Conservation (phyloP, 257 asterid species). For the Fraxinus anomala region DNA sequence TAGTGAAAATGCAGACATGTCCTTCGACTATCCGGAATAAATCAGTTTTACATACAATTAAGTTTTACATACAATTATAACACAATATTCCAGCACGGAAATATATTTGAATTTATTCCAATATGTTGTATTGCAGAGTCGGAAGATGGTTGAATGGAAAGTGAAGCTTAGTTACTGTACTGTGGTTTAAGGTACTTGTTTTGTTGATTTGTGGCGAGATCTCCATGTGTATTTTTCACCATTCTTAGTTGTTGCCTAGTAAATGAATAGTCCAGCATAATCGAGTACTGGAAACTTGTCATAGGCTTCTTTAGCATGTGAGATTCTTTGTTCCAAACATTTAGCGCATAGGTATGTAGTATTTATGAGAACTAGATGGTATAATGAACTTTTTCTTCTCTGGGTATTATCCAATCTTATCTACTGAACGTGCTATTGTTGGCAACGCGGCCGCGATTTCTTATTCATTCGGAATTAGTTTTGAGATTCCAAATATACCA, state of each 20-base stretch:
- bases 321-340: neutral
- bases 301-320: neutral
- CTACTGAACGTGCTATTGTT: neutral
- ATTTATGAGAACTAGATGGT: neutral
- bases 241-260: neutral
- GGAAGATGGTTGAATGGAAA: constrained; percentile 38
- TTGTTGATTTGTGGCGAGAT: neutral
- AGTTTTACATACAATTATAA: neutral
- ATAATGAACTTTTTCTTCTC: neutral
- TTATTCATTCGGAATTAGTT: too few species aligned
- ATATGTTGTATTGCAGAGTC: constrained; percentile 34
- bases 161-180: neutral
- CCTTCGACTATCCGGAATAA: neutral
- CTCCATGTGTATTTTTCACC: neutral
- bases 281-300: neutral
- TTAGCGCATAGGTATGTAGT: neutral
- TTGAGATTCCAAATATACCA: too few species aligned
- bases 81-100: neutral
- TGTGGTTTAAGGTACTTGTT: neutral
- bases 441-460: too few species aligned
- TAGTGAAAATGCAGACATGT: neutral
- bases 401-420: neutral
- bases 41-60: too few species aligned
- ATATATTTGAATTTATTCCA: constrained; percentile 3
- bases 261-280: neutral